phyloP scores from a whole-genome alignment of 352 stramenopile species.

The Globisporangium emineosum region DNA sequence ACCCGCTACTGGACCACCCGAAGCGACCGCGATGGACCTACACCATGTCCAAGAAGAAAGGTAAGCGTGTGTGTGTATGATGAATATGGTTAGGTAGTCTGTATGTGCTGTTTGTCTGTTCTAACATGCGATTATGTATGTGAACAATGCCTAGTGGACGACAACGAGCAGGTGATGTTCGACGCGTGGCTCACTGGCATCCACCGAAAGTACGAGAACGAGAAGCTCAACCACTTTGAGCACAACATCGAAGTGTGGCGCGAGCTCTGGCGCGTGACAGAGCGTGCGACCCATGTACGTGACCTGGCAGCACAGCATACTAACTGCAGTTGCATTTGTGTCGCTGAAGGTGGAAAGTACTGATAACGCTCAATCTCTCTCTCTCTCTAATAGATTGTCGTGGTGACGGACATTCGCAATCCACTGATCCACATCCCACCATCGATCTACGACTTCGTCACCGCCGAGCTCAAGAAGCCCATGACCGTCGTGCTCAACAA shows the following conservation, averaged over 20 bases:
- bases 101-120: constrained; percentile 7
- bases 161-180: constrained; percentile 84
- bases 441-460: constrained; percentile 80
- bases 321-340: too few relatives aligned
- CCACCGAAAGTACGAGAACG: constrained; percentile 77
- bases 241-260: constrained; percentile 86
- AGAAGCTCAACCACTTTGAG: constrained; percentile 85
- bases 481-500: constrained; percentile 87
- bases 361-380: background rate
- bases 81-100: background rate
- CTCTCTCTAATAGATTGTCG: constrained; percentile 29
- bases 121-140: background rate
- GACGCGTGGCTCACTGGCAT: constrained; percentile 85
- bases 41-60: constrained; percentile 81
- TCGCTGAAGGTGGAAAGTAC: too few relatives aligned
- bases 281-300: constrained; percentile 71
- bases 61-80: constrained; percentile 20
- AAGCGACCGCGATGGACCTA: constrained; percentile 73
- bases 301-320: background rate
- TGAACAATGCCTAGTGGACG: constrained; percentile 40
- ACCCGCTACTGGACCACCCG: constrained; percentile 71
- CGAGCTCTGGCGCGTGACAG: constrained; percentile 83
- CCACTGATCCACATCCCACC: constrained; percentile 77
- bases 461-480: constrained; percentile 65
- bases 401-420: constrained; percentile 80